Base-by-base conservation (phyloP, 768 basidiomycete genomes). In the Porphyrellus cyaneotinctus region DNA sequence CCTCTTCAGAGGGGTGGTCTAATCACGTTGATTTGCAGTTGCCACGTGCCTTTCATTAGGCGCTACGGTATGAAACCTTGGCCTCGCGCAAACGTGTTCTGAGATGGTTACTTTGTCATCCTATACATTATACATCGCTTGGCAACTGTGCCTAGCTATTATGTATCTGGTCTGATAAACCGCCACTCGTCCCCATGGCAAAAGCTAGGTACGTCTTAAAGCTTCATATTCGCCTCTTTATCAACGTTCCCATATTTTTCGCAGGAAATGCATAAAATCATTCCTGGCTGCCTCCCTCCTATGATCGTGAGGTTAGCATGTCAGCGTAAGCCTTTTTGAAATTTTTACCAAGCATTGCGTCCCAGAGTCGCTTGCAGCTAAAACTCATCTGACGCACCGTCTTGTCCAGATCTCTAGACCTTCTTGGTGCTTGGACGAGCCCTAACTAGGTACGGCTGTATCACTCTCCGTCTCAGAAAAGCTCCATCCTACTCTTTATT, bases 1-100 rank as follows among this genome's bases (percentile, higher is more conserved):
- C 14, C 26, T n/a, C 43, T 50, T 23, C 30, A 36, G 43, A 38
- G 32, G 20, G 43, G 15, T 10, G 32, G 28, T 15, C 31, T 39
- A 33, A 60, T 57, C 13, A 26, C 14, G 49, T 58, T 23, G 56
- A 38, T 54, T 28, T 41, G 8, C 49, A n/a, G 41, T 17, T 12
- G 20, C 39, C 61, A 49, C 54, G 61, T 52, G 57, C n/a, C 53
- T 18, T 41, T 44, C 28, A n/a, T 20, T 10, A 10, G 22, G 32
- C 24, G 32, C 23, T 22, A 14, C 15, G 37, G 45, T 8, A 35
- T 20, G 9, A 28, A 32, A 36, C 15, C 35, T 37, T 37, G 44
- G 15, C 47, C 39, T 51, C 57, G 23, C 47, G 50, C 14, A 50
- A 30, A 28, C 26, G 9, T 28, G 38, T 23, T 43, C 18, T 12